These are phyloP conservation scores for Collybiopsis luxurians DNA, from an alignment of 768 basidiomycete species.

Conservation along the genomic window DNA sequence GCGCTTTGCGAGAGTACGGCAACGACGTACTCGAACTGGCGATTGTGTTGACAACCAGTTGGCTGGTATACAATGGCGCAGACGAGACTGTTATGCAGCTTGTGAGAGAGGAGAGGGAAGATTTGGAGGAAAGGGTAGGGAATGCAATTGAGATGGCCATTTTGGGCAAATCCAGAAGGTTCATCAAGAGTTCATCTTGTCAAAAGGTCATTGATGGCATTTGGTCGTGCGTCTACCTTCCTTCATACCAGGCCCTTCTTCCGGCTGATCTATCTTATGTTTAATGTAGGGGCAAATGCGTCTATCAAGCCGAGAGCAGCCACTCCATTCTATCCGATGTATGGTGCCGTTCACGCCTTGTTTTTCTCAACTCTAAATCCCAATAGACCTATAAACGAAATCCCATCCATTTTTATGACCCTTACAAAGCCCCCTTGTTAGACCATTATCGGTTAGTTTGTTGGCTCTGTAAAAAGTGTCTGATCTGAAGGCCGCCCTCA, in stretches of 20 bases:
- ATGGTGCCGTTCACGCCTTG: constrained; percentile 18
- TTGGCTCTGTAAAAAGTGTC: background rate
- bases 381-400: constrained; percentile 89
- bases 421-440: constrained; percentile 88
- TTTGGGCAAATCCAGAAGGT: constrained; percentile 69
- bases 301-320: constrained; percentile 85
- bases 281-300: constrained; percentile 90
- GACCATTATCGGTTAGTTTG: constrained; percentile 84
- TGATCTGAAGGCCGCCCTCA: background rate
- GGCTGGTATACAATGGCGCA: constrained; percentile 80
- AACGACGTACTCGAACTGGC: constrained; percentile 67
- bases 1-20: constrained; percentile 70
- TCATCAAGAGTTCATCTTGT: constrained; percentile 86
- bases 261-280: no score
- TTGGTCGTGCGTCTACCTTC: constrained; percentile 55
- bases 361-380: background rate
- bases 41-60: constrained; percentile 70
- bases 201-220: constrained; percentile 88
- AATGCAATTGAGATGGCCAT: constrained; percentile 89
- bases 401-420: constrained; percentile 93
- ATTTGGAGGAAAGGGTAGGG: constrained; percentile 76
- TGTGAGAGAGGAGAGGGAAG: constrained; percentile 63
- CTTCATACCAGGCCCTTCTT: background rate
- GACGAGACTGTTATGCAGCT: constrained; percentile 54
- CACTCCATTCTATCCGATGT: constrained; percentile 92